Conservation (phyloP, 1,284 basidiomycete genomes). For the Waitea zeae region DNA sequence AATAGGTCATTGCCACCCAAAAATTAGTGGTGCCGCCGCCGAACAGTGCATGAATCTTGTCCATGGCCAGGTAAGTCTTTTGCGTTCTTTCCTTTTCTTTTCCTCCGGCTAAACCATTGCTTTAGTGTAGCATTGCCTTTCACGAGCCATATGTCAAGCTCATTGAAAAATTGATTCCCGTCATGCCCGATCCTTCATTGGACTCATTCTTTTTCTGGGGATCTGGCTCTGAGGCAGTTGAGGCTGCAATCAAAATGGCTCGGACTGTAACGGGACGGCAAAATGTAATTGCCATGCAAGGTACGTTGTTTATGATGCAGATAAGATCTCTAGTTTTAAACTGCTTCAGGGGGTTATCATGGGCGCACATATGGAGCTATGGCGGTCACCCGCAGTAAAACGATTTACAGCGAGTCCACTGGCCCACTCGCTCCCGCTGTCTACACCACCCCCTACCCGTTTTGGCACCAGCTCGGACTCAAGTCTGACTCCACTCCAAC, state of each 20-base stretch:
- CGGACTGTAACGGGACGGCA: slow-evolving; percentile 62
- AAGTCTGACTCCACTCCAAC: slow-evolving; percentile 36
- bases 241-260: slow-evolving; percentile 72
- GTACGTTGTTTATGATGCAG: slow-evolving; percentile 13
- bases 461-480: slow-evolving; percentile 78
- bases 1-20: slow-evolving; percentile 78
- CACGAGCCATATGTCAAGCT: slow-evolving; percentile 63
- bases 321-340: neutral
- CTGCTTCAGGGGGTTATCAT: slow-evolving; percentile 55
- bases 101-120: slow-evolving; percentile 1
- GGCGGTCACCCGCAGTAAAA: slow-evolving; percentile 84
- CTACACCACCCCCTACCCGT: slow-evolving; percentile 75
- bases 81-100: neutral
- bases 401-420: slow-evolving; percentile 68
- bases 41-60: slow-evolving; percentile 72
- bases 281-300: slow-evolving; percentile 86
- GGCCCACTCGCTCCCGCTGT: slow-evolving; percentile 80
- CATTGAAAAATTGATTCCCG: slow-evolving; percentile 60
- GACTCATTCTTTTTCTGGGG: slow-evolving; percentile 96
- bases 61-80: slow-evolving; percentile 43
- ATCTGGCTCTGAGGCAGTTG: slow-evolving; percentile 83
- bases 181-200: slow-evolving; percentile 76
- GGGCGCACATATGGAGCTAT: slow-evolving; percentile 81
- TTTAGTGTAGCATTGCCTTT: slow-evolving; percentile 64
- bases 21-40: slow-evolving; percentile 73